Evolutionary conservation across 345 rosid genomes (phyloP), one percentile per base, ranked within the genome.

Genomic region (Camelina neglecta): DNA sequence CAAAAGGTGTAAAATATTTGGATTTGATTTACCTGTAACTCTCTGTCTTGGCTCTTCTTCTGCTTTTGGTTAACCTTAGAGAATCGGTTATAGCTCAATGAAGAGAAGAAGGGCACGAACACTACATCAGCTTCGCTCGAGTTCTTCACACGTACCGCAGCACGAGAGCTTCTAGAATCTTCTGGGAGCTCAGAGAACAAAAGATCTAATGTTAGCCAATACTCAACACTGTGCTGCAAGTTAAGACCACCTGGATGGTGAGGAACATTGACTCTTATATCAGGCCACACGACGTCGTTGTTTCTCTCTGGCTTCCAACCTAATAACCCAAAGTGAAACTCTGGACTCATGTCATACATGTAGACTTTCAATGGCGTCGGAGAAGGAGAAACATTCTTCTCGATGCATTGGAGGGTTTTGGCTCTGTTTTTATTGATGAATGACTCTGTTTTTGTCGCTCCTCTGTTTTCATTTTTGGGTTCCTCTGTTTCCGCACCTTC

Each of bases 171-270:
- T 66, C 73, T 66, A 26, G 88, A 81, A 58, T 78, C 81, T 13
- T 75, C 78, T 8, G 88, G 75, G 65, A 82, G 44, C 75, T 92
- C 96, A 3, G 97, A 90, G 66, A 88, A 86, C 35, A 95, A 88
- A 42, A 95, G 91, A 81, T 95, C 97, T 67, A 95, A 39, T 31
- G 98, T 92, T 16, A 95, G 81, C 99, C 99, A 95, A 72, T 90
- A 95, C 71, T 92, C 99, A 48, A 92, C 83, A 75, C 99, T 95
- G 41, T 95, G 98, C 23, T 95, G 98, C 93, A 92, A 75, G 77
- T 95, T 95, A 83, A 92, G 87, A 42, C 97, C 97, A 33, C 98
- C 99, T 5, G 99, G 94, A 78, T 95, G 87, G 2, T 53, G 61
- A 0, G 98, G 99, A 64, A 89, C 75, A n/a, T 60, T 67, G 38